A percentile compares a stretch with the other conserved stretches of the same genome.
phyloP scores from a whole-genome alignment of 2,329 filamentous ascomycete species.

The Whalleya microplaca region DNA sequence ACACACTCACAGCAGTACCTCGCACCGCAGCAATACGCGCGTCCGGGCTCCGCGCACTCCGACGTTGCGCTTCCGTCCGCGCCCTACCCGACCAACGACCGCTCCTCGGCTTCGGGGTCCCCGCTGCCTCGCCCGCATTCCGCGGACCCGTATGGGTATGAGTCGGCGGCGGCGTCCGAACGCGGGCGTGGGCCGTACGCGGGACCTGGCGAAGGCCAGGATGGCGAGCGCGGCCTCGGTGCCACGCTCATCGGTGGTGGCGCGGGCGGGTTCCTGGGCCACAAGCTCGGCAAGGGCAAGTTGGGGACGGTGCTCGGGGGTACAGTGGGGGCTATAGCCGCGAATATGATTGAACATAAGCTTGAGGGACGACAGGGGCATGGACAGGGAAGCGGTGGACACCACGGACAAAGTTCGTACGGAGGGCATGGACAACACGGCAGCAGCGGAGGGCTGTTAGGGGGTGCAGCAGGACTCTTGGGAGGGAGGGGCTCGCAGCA shows the following conservation, averaged over 20 bases:
- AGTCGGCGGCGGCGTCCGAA: constrained; percentile 18
- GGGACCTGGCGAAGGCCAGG: constrained; percentile 20
- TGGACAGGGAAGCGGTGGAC: constrained; percentile 9
- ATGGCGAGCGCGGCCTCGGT: constrained; percentile 59
- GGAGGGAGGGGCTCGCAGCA: neutral
- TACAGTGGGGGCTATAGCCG: constrained; percentile 58
- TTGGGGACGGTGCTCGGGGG: constrained; percentile 56
- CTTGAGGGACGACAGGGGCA: constrained; percentile 39
- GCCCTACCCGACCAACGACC: constrained; percentile 15
- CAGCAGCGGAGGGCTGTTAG: neutral
- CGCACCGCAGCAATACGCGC: constrained; percentile 32
- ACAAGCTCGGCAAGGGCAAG: constrained; percentile 58
- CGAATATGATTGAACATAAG: constrained; percentile 55
- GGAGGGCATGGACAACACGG: constrained; percentile 22
- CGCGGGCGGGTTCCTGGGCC: constrained; percentile 56
- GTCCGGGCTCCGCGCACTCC: constrained; percentile 36
- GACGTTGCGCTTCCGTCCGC: constrained; percentile 18
- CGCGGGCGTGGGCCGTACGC: neutral
- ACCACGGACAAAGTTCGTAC: constrained; percentile 13
- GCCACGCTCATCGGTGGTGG: constrained; percentile 57
- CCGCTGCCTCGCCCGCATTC: constrained; percentile 32
- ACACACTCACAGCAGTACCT: constrained; percentile 27
- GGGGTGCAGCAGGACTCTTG: neutral
- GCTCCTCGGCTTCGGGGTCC: neutral
- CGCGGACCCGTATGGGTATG: constrained; percentile 29